Percentiles rank a stretch among this genome's conserved stretches.
phyloP scores from a whole-genome alignment of 2,329 filamentous ascomycete genomes.

The Aspergillus vadensis region DNA sequence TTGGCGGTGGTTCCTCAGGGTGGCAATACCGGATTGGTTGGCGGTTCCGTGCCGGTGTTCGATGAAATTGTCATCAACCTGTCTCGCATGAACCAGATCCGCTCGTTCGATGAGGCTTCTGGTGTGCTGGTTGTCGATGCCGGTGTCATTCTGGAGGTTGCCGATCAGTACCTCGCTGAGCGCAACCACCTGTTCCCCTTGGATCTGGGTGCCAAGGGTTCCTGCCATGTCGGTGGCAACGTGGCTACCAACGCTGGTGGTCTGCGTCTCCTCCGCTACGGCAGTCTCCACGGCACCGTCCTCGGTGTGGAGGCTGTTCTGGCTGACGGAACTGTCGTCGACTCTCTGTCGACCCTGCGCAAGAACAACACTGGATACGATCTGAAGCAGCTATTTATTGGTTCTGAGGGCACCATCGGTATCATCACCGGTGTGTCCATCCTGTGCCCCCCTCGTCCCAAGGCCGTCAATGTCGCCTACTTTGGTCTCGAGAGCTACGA shows the following conservation, averaged over 20 bases:
- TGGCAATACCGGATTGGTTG: slow-evolving; percentile 93
- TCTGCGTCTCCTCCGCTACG: slow-evolving; percentile 84
- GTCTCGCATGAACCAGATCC: slow-evolving; percentile 84
- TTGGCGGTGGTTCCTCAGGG: slow-evolving; percentile 96
- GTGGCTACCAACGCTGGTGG: slow-evolving; percentile 95
- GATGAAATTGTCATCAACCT: slow-evolving; percentile 97
- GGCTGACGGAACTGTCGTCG: slow-evolving; percentile 86
- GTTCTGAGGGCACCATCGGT: slow-evolving; percentile 90
- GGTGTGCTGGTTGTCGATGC: slow-evolving; percentile 89
- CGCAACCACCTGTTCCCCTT: slow-evolving; percentile 88
- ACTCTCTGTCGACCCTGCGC: slow-evolving; percentile 82
- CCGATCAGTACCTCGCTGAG: slow-evolving; percentile 82
- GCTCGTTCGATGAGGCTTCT: slow-evolving; percentile 89
- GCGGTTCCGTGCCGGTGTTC: slow-evolving; percentile 93
- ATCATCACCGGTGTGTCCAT: slow-evolving; percentile 91
- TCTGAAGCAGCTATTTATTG: slow-evolving; percentile 94
- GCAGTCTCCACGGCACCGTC: slow-evolving; percentile 89
- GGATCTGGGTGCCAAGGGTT: slow-evolving; percentile 96
- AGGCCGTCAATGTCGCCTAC: slow-evolving; percentile 91
- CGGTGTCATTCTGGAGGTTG: slow-evolving; percentile 85
- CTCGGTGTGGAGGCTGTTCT: slow-evolving; percentile 91
- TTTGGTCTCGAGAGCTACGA: slow-evolving; percentile 90
- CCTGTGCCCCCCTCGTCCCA: slow-evolving; percentile 81
- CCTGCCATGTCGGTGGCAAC: slow-evolving; percentile 94
- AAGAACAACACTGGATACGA: slow-evolving; percentile 99